Base-by-base conservation (phyloP, 2,329 filamentous ascomycete species). In the Paecilomyces niveus region DNA sequence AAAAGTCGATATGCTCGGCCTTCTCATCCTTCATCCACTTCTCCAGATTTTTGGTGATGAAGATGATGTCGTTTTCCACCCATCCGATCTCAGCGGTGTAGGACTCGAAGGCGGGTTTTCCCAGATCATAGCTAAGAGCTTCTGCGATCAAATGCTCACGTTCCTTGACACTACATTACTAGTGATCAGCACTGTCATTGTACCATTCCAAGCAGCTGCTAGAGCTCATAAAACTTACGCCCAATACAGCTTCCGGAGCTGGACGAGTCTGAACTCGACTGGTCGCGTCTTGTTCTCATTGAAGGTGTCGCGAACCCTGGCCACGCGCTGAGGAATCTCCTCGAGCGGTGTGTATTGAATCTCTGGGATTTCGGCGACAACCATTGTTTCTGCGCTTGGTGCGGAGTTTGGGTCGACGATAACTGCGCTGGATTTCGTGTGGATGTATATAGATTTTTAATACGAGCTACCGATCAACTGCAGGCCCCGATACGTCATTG, bases 161-260 rank as follows among this genome's bases (percentile, higher is more conserved):
- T 79, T 97, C 93, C 64, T 86, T 86, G 65, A 97, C 74, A 7
- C 80, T 81, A 57, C 7, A 22, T 5, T 31, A 56, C 49, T 53
- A 21, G 63, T 65, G 53, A 66, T 59, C 53, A n/a, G 54, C 50
- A 29, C 11, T 29, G 50, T 26, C 50, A 29, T 56, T 13, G 8
- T n/a, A 45, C 35, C 15, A n/a, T 45, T 4, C 18, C n/a, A 45
- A 1, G 8, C 6, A 26, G 11, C 11, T 18, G 51, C 29, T 18
- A n/a, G 32, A 15, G 21, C 4, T 24, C 11, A 35, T 24, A 15
- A 26, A n/a, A 70, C 74, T 74, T 65, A 82, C 80, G 84, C 92
- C 94, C 94, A 97, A 80, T 96, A 97, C 58, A 97, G 86, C 82
- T 92, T 93, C 67, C 92, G 89, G 61, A 99, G 85, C 81, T 97